Evolutionary conservation across 139 green algal species (phyloP).

Genomic region (Micromonas pusilla): DNA sequence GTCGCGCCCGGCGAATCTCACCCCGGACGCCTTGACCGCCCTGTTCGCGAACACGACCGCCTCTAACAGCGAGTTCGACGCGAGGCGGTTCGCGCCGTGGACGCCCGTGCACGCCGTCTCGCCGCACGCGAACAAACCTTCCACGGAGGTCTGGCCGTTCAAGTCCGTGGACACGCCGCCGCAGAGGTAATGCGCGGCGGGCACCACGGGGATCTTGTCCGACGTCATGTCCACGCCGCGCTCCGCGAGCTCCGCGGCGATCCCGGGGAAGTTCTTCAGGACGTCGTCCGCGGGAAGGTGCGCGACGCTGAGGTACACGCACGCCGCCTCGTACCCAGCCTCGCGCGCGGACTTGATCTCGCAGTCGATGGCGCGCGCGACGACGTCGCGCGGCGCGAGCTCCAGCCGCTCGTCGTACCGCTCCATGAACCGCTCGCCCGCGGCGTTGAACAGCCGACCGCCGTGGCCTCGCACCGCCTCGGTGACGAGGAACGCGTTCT

Average conservation of each 20-base stretch:
- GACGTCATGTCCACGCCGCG: conserved; percentile 86
- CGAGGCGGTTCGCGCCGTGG: conserved; percentile 94
- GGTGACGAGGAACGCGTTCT: conserved; percentile 83
- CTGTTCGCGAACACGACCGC: conserved; percentile 76
- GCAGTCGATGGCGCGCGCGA: conserved; percentile 70
- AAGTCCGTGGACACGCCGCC: conserved; percentile 73
- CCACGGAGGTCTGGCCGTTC: conserved; percentile 21
- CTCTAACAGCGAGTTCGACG: conserved; percentile 93
- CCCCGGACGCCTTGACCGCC: conserved; percentile 33
- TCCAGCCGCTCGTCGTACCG: conserved; percentile 80
- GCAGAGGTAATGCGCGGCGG: conserved; percentile 96
- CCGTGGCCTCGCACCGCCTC: conserved; percentile 92
- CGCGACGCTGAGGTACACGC: conserved; percentile 90
- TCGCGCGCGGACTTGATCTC: conserved; percentile 63
- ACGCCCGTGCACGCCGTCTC: conserved; percentile 88
- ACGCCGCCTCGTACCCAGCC: conserved; percentile 26
- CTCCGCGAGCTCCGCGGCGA: conserved; percentile 53
- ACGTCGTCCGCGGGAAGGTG: conserved; percentile 60
- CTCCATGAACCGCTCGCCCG: conserved; percentile 90
- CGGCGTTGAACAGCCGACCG: conserved; percentile 75
- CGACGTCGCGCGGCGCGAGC: conserved; percentile 89
- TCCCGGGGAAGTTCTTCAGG: conserved; percentile 89
- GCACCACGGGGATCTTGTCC: conserved; percentile 88
- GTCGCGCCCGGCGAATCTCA: conserved; percentile 23
- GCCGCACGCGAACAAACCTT: conserved; percentile 84